phyloP scores from a whole-genome alignment of 495 filamentous ascomycete genomes.

The Penicillium steckii region DNA sequence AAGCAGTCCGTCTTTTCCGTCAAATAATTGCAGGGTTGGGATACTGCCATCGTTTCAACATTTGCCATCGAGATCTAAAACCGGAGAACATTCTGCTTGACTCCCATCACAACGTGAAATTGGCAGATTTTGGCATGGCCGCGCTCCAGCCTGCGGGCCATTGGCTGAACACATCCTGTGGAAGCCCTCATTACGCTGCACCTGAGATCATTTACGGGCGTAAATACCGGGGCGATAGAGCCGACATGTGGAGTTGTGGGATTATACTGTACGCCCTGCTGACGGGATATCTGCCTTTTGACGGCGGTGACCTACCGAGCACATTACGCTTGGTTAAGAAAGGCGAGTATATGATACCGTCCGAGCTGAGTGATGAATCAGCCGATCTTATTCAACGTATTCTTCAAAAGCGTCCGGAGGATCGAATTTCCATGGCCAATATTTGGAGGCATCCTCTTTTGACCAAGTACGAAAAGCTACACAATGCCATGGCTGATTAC shows the following conservation, averaged over 20 bases:
- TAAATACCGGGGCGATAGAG: conserved; percentile 76
- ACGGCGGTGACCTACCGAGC: conserved; percentile 55
- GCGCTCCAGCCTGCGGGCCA: conserved; percentile 78
- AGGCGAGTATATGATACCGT: conserved; percentile 71
- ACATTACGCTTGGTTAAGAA: conserved; percentile 67
- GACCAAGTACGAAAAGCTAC: conserved; percentile 70
- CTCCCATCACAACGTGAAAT: conserved; percentile 68
- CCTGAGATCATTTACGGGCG: conserved; percentile 77
- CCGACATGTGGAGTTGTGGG: conserved; percentile 94
- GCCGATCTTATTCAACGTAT: conserved; percentile 74
- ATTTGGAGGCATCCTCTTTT: conserved; percentile 86
- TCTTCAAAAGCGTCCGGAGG: conserved; percentile 67
- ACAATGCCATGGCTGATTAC: conserved; percentile 46
- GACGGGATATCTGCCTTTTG: conserved; percentile 77
- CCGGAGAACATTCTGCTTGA: conserved; percentile 95
- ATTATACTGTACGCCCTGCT: conserved; percentile 86
- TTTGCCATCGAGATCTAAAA: conserved; percentile 95
- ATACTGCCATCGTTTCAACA: conserved; percentile 89
- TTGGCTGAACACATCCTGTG: conserved; percentile 82
- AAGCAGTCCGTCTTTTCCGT: conserved; percentile 81
- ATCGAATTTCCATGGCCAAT: conserved; percentile 70
- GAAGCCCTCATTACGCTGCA: conserved; percentile 93
- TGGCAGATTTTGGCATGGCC: conserved; percentile 98
- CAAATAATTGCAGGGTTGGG: conserved; percentile 90
- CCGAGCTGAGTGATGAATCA: conserved; percentile 65